Conservation (phyloP, 106 monocot species). For the Dendrobium catenatum region DNA sequence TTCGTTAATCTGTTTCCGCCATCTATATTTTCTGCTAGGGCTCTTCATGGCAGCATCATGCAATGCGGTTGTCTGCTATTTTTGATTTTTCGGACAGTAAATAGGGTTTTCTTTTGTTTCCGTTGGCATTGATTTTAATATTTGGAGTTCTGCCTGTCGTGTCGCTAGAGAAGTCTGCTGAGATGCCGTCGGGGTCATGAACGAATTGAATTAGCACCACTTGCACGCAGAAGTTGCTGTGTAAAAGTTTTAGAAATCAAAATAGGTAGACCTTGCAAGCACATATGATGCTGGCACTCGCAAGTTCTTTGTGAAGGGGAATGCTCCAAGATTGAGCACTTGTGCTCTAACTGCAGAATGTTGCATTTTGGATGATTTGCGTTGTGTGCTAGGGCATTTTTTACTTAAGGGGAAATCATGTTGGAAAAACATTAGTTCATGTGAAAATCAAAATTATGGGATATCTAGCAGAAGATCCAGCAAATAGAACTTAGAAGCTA, state of each 20-base stretch:
- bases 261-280: neutral
- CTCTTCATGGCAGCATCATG: neutral
- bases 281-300: neutral
- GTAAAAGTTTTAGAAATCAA: neutral
- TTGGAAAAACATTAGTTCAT: neutral
- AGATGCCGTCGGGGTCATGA: neutral
- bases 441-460: neutral
- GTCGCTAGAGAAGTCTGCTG: neutral
- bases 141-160: neutral
- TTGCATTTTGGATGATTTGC: neutral
- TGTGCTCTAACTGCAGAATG: neutral
- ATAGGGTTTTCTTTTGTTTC: neutral
- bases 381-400: neutral
- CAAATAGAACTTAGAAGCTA: slow-evolving; percentile 1
- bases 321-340: neutral
- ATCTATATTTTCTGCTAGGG: neutral
- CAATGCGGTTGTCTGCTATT: neutral
- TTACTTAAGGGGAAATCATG: neutral
- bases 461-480: neutral
- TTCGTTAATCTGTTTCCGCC: slow-evolving; percentile 11
- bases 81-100: neutral
- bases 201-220: neutral
- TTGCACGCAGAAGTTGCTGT: neutral
- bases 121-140: neutral
- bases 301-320: neutral